phyloP scores from a whole-genome alignment of 2,329 filamentous ascomycete species.

The Alternaria sp. region DNA sequence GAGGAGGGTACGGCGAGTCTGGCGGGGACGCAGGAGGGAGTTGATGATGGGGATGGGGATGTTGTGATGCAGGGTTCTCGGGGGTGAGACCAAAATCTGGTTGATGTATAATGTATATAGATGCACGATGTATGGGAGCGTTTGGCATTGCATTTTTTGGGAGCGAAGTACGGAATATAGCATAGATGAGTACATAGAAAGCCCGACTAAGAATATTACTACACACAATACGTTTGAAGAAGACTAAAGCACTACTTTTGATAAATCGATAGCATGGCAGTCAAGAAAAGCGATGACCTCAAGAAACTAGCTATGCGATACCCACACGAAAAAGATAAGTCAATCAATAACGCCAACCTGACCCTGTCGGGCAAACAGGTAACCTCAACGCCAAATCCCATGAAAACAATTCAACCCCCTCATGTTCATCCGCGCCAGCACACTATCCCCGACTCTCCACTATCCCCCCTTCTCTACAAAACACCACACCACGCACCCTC shows the following conservation, averaged over 20 bases:
- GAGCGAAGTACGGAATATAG: not conserved
- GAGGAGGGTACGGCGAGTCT: not conserved
- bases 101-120: not conserved
- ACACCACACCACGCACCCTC: not conserved
- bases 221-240: not conserved
- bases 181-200: not conserved
- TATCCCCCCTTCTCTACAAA: not conserved
- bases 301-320: not conserved
- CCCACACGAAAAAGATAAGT: not conserved
- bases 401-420: not conserved
- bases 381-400: not conserved
- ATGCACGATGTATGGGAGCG: not conserved
- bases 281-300: not conserved
- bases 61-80: not conserved
- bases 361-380: slow-evolving; percentile 16
- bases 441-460: not conserved
- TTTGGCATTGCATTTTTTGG: not conserved
- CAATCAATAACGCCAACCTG: slow-evolving; percentile 11
- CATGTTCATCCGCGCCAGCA: not conserved
- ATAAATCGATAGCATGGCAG: not conserved
- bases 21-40: slow-evolving; percentile 15
- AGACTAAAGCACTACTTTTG: not conserved
- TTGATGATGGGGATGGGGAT: slow-evolving; percentile 10
- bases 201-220: not conserved
- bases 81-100: not conserved